These are phyloP conservation scores for Xylariales sp. DNA, from an alignment of 2,329 filamentous ascomycete species.

Conservation along the genomic window DNA sequence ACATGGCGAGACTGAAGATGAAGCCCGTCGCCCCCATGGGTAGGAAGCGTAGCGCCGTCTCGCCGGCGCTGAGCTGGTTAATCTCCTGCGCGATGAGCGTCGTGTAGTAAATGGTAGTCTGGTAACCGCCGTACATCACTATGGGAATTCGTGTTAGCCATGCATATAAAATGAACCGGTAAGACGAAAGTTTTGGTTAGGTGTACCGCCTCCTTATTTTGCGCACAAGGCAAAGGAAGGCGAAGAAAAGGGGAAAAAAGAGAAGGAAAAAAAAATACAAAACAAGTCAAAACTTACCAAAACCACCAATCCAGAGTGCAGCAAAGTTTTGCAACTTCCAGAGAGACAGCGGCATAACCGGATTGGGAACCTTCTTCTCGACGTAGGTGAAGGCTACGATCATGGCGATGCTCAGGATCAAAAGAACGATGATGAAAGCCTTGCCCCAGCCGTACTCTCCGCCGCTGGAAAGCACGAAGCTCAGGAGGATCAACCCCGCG, in stretches of 20 bases:
- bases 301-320: constrained; percentile 38
- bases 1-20: constrained; percentile 27
- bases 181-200: too few species aligned
- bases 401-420: constrained; percentile 31
- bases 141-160: too few species aligned
- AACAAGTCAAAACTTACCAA: constrained; percentile 13
- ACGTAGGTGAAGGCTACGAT: constrained; percentile 31
- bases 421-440: constrained; percentile 37
- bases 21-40: constrained; percentile 35
- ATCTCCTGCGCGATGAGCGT: constrained; percentile 35
- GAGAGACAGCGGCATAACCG: constrained; percentile 39
- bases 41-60: constrained; percentile 33
- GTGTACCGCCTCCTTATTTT: too few species aligned
- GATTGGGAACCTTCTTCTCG: constrained; percentile 38
- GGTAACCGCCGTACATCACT: constrained; percentile 36
- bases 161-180: too few species aligned
- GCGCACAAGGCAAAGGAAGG: too few species aligned
- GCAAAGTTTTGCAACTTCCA: constrained; percentile 42
- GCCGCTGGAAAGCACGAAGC: constrained; percentile 38
- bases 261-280: too few species aligned
- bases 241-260: too few species aligned
- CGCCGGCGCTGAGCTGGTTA: constrained; percentile 29
- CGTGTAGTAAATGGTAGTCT: constrained; percentile 37
- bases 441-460: constrained; percentile 40
- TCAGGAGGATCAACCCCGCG: constrained; percentile 34